Percentiles rank a stretch among this genome's conserved stretches.
Conservation (phyloP, 2,329 filamentous ascomycete species). For the Dactylellina sp. region DNA sequence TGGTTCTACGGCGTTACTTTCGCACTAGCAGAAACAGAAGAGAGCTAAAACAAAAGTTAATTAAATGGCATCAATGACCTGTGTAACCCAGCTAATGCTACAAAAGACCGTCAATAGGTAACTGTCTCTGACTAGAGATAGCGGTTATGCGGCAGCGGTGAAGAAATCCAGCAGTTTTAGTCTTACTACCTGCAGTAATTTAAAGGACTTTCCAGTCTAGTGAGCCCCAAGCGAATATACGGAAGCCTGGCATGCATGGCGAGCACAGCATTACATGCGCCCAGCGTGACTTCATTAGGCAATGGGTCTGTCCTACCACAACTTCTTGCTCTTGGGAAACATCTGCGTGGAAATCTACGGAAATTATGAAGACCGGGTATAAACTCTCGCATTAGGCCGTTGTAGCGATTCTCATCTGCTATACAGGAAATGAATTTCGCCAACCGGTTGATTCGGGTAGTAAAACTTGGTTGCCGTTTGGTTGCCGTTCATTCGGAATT, state of each 20-base stretch:
- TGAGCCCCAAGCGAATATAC: constrained; percentile 7
- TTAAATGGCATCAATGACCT: constrained; percentile 27
- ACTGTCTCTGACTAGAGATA: neutral
- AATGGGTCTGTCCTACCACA: constrained; percentile 31
- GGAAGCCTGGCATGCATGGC: constrained; percentile 38
- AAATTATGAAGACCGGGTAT: constrained; percentile 17
- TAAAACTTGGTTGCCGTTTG: constrained; percentile 4
- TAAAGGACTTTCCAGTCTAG: constrained; percentile 1
- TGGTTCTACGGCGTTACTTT: neutral
- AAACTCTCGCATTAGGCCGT: constrained; percentile 7
- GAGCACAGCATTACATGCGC: constrained; percentile 34
- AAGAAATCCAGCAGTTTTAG: constrained; percentile 10
- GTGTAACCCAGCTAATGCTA: neutral
- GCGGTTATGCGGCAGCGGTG: constrained; percentile 13
- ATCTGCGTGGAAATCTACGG: constrained; percentile 22
- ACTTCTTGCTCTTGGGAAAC: constrained; percentile 14
- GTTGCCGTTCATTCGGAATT: constrained; percentile 9
- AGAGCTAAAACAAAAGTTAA: constrained; percentile 26
- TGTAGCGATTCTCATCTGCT: neutral
- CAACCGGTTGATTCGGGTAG: constrained; percentile 14
- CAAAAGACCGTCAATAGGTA: neutral
- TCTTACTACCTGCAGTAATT: neutral
- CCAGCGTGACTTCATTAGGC: constrained; percentile 33
- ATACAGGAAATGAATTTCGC: constrained; percentile 15
- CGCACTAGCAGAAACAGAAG: neutral